A percentile compares a stretch with the other conserved stretches of the same genome.
Conservation (phyloP, 345 rosid species). For the Eucalyptus erythrocorys region DNA sequence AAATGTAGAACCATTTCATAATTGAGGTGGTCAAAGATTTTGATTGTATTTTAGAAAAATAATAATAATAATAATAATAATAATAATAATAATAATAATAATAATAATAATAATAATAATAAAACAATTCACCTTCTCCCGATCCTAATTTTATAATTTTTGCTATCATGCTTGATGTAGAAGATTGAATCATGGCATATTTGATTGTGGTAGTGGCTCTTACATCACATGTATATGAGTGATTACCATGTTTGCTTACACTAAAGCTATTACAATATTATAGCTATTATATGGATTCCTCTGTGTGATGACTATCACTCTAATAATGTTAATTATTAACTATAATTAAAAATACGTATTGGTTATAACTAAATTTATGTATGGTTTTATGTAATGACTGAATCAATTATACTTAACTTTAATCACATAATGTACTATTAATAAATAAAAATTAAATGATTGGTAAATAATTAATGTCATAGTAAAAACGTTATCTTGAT, state of each 20-base stretch:
- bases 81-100: background rate
- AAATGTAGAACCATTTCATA: background rate
- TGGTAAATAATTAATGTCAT: background rate
- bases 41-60: background rate
- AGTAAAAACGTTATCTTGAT: background rate
- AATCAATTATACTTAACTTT: background rate
- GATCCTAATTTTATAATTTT: background rate
- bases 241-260: background rate
- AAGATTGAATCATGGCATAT: background rate
- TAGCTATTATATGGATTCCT: background rate
- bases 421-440: background rate
- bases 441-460: background rate
- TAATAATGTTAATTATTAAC: background rate
- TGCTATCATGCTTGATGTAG: background rate
- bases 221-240: background rate
- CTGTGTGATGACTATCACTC: background rate
- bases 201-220: background rate
- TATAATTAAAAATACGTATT: background rate
- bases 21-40: background rate
- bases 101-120: background rate
- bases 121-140: background rate
- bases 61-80: background rate
- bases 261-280: background rate
- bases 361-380: background rate
- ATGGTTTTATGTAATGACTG: background rate